Percentiles rank a stretch among this genome's conserved stretches.
Evolutionary conservation across 2,329 filamentous ascomycete species (phyloP).

Genomic region (Pseudonectria foliicola): DNA sequence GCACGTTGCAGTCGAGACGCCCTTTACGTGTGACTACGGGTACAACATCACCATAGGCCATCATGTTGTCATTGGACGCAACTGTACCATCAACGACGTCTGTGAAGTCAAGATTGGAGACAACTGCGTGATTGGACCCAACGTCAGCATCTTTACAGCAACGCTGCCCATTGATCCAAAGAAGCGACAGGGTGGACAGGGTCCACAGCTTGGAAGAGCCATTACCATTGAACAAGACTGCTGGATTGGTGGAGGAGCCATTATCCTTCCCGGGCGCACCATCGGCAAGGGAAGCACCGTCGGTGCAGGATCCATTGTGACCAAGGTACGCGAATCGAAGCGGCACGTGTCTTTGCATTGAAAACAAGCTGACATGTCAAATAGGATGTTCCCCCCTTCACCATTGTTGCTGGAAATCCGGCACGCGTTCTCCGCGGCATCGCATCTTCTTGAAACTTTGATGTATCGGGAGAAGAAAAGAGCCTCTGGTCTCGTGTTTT

Average conservation of each 20-base stretch:
- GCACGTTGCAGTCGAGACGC: conserved; percentile 72
- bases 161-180: conserved; percentile 67
- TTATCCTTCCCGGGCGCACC: conserved; percentile 69
- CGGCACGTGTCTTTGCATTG: neutral
- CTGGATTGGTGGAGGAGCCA: conserved; percentile 72
- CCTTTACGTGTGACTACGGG: conserved; percentile 90
- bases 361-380: conserved; percentile 11
- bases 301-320: conserved; percentile 79
- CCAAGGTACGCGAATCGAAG: conserved; percentile 47
- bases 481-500: conserved; percentile 13
- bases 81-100: conserved; percentile 84
- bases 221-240: conserved; percentile 81
- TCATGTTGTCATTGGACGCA: conserved; percentile 73
- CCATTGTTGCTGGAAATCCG: conserved; percentile 64
- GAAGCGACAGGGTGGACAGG: conserved; percentile 65
- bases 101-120: conserved; percentile 75
- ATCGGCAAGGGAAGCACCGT: conserved; percentile 75
- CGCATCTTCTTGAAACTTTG: too few species aligned
- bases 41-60: conserved; percentile 89
- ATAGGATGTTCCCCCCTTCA: conserved; percentile 58
- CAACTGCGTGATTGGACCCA: conserved; percentile 69
- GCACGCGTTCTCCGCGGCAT: conserved; percentile 47
- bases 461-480: too few species aligned
- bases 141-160: conserved; percentile 78
- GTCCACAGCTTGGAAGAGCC: conserved; percentile 60